Conservation (phyloP, 495 filamentous ascomycete genomes). For the Daldinia decipiens region DNA sequence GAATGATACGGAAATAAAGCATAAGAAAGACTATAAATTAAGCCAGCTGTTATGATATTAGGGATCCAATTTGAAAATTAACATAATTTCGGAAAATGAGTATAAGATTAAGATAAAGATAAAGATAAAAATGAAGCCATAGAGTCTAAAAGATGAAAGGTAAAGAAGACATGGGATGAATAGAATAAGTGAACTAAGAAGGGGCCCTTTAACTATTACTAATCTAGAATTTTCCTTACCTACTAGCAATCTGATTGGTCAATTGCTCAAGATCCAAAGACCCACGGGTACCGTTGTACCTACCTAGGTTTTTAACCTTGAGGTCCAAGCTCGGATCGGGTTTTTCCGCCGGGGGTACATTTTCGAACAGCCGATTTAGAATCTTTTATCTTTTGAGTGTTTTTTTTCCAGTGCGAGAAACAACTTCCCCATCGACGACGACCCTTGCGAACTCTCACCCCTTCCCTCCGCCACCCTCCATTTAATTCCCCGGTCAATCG, state of each 20-base stretch:
- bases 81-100: background rate
- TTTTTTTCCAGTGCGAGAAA: conserved; percentile 42
- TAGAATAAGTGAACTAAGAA: background rate
- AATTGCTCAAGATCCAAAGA: conserved; percentile 29
- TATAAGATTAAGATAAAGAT: background rate
- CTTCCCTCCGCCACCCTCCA: conserved; percentile 7
- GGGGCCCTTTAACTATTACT: background rate
- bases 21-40: conserved; percentile 10
- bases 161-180: background rate
- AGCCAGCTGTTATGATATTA: background rate
- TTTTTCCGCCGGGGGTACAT: conserved; percentile 48
- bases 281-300: conserved; percentile 8
- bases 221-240: background rate
- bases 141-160: background rate
- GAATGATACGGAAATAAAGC: conserved; percentile 8
- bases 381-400: conserved; percentile 48
- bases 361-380: conserved; percentile 41
- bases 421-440: conserved; percentile 21
- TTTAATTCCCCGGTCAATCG: conserved; percentile 15
- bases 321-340: conserved; percentile 47
- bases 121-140: background rate
- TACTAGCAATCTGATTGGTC: conserved; percentile 37
- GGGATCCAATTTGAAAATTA: background rate
- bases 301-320: conserved; percentile 23
- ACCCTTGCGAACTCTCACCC: conserved; percentile 31